Conservation (phyloP, 176 grass and related monocot species). For the Chloris gayana region DNA sequence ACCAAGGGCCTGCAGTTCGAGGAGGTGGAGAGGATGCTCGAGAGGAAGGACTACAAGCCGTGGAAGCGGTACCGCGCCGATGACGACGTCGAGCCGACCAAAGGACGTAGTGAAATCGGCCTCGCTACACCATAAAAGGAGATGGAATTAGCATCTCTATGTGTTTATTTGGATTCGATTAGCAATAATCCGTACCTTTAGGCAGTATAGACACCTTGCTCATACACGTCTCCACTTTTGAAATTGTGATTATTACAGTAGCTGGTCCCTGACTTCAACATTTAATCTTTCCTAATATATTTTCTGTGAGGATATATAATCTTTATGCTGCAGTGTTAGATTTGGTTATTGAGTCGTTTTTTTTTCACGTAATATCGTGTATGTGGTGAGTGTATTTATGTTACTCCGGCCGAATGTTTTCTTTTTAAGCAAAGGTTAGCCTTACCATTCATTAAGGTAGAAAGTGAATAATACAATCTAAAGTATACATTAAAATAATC, state of each 20-base stretch:
- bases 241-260: background rate
- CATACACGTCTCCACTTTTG: background rate
- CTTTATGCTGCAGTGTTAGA: no score
- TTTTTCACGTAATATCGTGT: no score
- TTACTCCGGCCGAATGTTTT: no score
- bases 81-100: slow-evolving; percentile 10
- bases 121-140: background rate
- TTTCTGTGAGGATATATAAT: no score
- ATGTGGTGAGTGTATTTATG: no score
- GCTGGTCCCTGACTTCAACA: background rate
- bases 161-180: background rate
- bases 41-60: slow-evolving; percentile 71
- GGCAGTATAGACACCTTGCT: background rate
- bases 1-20: slow-evolving; percentile 93
- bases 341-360: no score
- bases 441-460: no score
- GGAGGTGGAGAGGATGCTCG: slow-evolving; percentile 92
- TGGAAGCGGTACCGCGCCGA: slow-evolving; percentile 61
- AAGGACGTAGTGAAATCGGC: slow-evolving; percentile 28
- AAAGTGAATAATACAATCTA: no score
- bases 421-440: no score
- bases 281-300: background rate
- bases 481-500: no score
- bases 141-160: background rate
- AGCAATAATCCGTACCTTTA: slow-evolving; percentile 14